Percentiles rank a stretch among this genome's conserved stretches.
phyloP scores from a whole-genome alignment of 2,329 filamentous ascomycete species.

The Beauveria rudraprayagi region DNA sequence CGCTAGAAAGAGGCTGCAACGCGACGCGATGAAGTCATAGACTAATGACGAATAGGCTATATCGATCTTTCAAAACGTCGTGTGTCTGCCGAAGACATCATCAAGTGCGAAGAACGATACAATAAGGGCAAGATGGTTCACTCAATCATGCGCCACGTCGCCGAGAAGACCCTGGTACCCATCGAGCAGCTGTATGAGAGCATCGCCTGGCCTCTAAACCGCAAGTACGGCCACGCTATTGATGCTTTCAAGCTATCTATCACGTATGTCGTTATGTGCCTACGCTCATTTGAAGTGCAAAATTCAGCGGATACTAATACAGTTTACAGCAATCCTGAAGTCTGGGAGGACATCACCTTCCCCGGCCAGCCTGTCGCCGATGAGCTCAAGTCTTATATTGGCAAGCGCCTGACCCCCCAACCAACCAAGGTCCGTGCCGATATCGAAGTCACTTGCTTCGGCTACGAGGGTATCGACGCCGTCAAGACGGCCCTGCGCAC shows the following conservation, averaged over 20 bases:
- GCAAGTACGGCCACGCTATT: conserved; percentile 92
- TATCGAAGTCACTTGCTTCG: conserved; percentile 91
- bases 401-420: conserved; percentile 93
- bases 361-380: conserved; percentile 76
- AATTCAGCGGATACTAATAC: conserved; percentile 13
- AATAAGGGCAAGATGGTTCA: conserved; percentile 99
- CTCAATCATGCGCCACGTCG: conserved; percentile 97
- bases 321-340: conserved; percentile 70
- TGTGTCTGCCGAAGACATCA: conserved; percentile 93
- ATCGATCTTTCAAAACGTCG: conserved; percentile 98
- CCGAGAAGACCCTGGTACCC: conserved; percentile 91
- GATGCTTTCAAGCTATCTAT: conserved; percentile 99
- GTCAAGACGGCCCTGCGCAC: conserved; percentile 88
- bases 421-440: conserved; percentile 99
- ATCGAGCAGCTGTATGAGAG: conserved; percentile 90
- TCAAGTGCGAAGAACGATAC: conserved; percentile 98
- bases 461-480: conserved; percentile 96
- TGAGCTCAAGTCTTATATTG: conserved; percentile 90
- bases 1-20: conserved; percentile 10
- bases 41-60: conserved; percentile 48
- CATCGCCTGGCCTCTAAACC: conserved; percentile 96
- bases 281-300: background rate
- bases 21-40: conserved; percentile 14
- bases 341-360: conserved; percentile 91
- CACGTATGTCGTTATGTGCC: conserved; percentile 52